These are phyloP conservation scores for Pseudogymnoascus sp. DNA, from an alignment of 2,329 filamentous ascomycete genomes.

Conservation along the genomic window DNA sequence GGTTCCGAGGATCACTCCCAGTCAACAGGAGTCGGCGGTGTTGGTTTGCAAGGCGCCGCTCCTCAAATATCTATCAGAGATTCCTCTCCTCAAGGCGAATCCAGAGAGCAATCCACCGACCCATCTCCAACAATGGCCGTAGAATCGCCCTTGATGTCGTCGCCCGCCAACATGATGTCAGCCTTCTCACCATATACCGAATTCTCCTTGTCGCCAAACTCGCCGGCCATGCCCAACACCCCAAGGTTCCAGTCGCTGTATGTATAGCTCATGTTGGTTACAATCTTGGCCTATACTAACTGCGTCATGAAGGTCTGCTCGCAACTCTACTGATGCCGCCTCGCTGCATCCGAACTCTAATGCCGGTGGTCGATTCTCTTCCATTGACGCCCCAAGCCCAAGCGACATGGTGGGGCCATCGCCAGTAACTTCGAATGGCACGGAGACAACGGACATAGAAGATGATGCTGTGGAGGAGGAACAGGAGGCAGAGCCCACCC, in stretches of 20 bases:
- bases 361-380: conserved; percentile 22
- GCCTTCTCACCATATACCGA: conserved; percentile 45
- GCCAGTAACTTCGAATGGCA: conserved; percentile 77
- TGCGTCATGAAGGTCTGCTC: conserved; percentile 29
- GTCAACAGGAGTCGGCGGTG: conserved; percentile 4
- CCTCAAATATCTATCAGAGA: conserved; percentile 8
- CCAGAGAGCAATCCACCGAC: conserved; percentile 1
- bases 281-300: conserved; percentile 7
- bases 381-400: conserved; percentile 41
- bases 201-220: conserved; percentile 47
- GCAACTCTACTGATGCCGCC: conserved; percentile 37
- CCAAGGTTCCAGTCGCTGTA: conserved; percentile 46
- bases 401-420: conserved; percentile 71
- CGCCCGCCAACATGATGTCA: conserved; percentile 49
- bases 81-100: conserved; percentile 1
- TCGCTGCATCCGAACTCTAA: conserved; percentile 45
- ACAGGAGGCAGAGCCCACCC: conserved; percentile 28
- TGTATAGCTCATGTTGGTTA: conserved; percentile 20
- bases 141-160: conserved; percentile 54
- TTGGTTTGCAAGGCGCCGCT: conserved; percentile 4
- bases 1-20: not conserved
- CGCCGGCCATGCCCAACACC: conserved; percentile 35
- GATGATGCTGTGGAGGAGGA: conserved; percentile 62
- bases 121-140: conserved; percentile 41
- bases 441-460: conserved; percentile 75